Evolutionary conservation across 805 yeast species (phyloP).

Genomic region (Barnettozyma populi): DNA sequence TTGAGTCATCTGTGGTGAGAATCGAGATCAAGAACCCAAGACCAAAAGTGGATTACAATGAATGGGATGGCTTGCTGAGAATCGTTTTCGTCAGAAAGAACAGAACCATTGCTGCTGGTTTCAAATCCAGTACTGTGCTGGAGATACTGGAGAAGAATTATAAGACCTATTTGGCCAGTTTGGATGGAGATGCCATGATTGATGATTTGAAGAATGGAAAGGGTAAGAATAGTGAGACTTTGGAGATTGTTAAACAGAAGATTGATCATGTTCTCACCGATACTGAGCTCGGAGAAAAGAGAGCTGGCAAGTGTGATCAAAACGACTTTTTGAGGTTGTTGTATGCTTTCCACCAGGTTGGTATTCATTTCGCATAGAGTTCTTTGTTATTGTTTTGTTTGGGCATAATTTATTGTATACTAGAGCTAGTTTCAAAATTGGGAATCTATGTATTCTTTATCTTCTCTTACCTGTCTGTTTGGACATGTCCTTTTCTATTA

Average conservation of each 20-base stretch:
- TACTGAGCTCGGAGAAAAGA: constrained; percentile 76
- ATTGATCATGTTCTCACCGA: constrained; percentile 69
- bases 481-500: constrained; percentile 65
- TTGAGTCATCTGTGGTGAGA: constrained; percentile 93
- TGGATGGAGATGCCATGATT: constrained; percentile 36
- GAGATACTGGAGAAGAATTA: constrained; percentile 85
- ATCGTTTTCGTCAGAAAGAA: constrained; percentile 91
- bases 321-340: constrained; percentile 83
- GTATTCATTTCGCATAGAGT: constrained; percentile 81
- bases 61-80: constrained; percentile 95
- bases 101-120: constrained; percentile 88
- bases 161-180: constrained; percentile 60
- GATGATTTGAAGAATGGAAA: constrained; percentile 30
- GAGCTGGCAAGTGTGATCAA: constrained; percentile 94
- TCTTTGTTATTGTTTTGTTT: not conserved
- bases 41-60: constrained; percentile 89
- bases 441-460: constrained; percentile 21
- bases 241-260: constrained; percentile 53
- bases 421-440: not conserved
- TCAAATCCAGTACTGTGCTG: constrained; percentile 73
- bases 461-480: constrained; percentile 52
- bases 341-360: constrained; percentile 94
- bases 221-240: constrained; percentile 35
- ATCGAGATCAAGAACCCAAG: constrained; percentile 89
- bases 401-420: not conserved